Evolutionary conservation across 2,329 filamentous ascomycete species (phyloP), one percentile per base, ranked within the genome.

Genomic region (Mollisiaceae sp.): DNA sequence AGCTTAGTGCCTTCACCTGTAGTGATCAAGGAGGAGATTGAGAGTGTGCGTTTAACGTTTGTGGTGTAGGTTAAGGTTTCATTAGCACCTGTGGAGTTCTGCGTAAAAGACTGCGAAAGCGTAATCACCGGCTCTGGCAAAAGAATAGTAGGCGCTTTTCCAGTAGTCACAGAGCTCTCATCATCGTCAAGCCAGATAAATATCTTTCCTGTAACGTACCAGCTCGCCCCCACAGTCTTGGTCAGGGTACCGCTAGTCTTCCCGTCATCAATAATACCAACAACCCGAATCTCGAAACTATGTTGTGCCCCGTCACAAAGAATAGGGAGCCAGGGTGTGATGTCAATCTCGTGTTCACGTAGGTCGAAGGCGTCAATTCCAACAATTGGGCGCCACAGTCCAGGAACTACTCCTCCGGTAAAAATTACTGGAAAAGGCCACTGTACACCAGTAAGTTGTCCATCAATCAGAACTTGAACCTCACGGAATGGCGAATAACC

Each of bases 341-440:
- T 88, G 73, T 96, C 92, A 67, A 96, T 91, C 75, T 95, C 90
- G 68, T 92, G 88, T 75, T 95, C 91, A 54, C 85, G 82, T 27
- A 96, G 81, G 74, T 95, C 91, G 75, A 93, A 95, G 0, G 91
- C 87, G 72, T 95, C 89, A 22, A 91, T 86, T 0, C 91, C 91
- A 2, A 91, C 92, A 62, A 95, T 84, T 0, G 92, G 92, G 8
- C 91, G 83, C 85, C 93, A 93, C 45, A 95, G 83, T 0, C 87
- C 87, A 4, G 91, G 91, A 0, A 90, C 89, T 6, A 96, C 82
- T 1, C 92, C 92, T 2, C 93, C 92, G 0, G 92, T 94, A 72
- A 94, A 94, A 58, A 96, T 89, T 20, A 93, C 84, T 0, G 92
- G 91, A 72, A 91, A 94, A 0, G 92, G 93, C 91, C 91, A 95